These are phyloP conservation scores for Cladosporium austrohemisphaericum DNA, from an alignment of 2,329 filamentous ascomycete genomes.

Conservation along the genomic window DNA sequence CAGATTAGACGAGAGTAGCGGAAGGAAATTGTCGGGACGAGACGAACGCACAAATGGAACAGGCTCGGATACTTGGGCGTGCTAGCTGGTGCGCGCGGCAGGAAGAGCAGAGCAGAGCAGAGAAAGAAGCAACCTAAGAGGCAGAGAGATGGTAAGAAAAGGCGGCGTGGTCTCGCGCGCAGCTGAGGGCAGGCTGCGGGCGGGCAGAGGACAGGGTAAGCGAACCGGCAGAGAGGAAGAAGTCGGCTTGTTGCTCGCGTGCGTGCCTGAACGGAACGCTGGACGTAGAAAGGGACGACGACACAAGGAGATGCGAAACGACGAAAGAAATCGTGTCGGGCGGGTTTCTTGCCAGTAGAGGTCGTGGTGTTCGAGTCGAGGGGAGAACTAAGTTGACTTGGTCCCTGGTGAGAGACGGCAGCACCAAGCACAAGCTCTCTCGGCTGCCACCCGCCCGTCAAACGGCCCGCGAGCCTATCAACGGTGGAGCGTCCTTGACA, in stretches of 20 bases:
- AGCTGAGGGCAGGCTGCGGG: conserved; percentile 1
- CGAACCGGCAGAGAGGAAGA: conserved; percentile 10
- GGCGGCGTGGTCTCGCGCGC: background rate
- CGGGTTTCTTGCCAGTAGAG: background rate
- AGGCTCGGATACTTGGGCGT: conserved; percentile 7
- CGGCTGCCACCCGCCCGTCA: too few species aligned
- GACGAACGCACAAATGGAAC: conserved; percentile 8
- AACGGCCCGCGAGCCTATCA: too few species aligned
- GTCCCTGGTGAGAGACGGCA: too few species aligned
- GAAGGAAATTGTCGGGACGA: background rate
- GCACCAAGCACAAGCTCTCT: too few species aligned
- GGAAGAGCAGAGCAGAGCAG: background rate
- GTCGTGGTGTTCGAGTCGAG: background rate
- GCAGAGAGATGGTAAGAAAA: conserved; percentile 1
- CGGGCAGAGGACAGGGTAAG: conserved; percentile 5
- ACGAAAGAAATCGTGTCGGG: conserved; percentile 4
- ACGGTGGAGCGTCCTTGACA: too few species aligned
- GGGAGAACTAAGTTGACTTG: background rate
- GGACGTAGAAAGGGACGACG: conserved; percentile 2
- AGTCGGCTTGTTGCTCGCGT: background rate
- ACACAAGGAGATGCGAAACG: conserved; percentile 15
- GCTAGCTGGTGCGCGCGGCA: conserved; percentile 2
- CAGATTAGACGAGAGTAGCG: conserved; percentile 10
- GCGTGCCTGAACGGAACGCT: conserved; percentile 7
- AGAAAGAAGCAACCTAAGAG: conserved; percentile 7